Evolutionary conservation across 495 filamentous ascomycete genomes (phyloP).

Genomic region (Penicillium parvum): DNA sequence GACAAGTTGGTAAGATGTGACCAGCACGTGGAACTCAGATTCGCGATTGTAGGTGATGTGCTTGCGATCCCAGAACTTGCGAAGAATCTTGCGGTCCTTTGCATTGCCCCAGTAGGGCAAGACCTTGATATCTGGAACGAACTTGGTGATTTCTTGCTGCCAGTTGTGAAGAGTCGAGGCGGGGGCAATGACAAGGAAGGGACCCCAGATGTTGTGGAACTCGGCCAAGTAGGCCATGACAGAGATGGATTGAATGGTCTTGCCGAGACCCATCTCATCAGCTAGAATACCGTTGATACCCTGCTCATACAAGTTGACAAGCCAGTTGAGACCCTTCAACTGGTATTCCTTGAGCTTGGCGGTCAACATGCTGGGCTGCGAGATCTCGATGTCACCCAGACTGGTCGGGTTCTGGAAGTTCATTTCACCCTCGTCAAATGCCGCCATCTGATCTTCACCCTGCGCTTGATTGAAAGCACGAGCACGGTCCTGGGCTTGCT

Average conservation of each 20-base stretch:
- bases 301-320: slow-evolving; percentile 97
- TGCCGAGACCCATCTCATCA: slow-evolving; percentile 99
- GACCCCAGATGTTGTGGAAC: slow-evolving; percentile 96
- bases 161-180: slow-evolving; percentile 97
- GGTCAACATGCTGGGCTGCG: slow-evolving; percentile 90
- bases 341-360: slow-evolving; percentile 97
- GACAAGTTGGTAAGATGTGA: slow-evolving; percentile 96
- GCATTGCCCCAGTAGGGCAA: slow-evolving; percentile 96
- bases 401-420: slow-evolving; percentile 99
- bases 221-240: slow-evolving; percentile 99
- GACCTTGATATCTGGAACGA: slow-evolving; percentile 90
- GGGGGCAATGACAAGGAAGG: slow-evolving; percentile 94
- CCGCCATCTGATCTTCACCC: slow-evolving; percentile 40
- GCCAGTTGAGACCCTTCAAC: slow-evolving; percentile 97
- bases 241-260: slow-evolving; percentile 97
- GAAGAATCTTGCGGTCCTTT: slow-evolving; percentile 88
- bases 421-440: slow-evolving; percentile 79
- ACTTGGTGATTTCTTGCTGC: slow-evolving; percentile 95
- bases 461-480: slow-evolving; percentile 79
- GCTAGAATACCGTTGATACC: slow-evolving; percentile 99
- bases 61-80: slow-evolving; percentile 99
- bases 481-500: slow-evolving; percentile 89
- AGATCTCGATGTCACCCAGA: slow-evolving; percentile 86
- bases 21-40: slow-evolving; percentile 88
- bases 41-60: slow-evolving; percentile 92